Base-by-base conservation (phyloP, 2,329 filamentous ascomycete species). In the Sarocladiaceae sp. region DNA sequence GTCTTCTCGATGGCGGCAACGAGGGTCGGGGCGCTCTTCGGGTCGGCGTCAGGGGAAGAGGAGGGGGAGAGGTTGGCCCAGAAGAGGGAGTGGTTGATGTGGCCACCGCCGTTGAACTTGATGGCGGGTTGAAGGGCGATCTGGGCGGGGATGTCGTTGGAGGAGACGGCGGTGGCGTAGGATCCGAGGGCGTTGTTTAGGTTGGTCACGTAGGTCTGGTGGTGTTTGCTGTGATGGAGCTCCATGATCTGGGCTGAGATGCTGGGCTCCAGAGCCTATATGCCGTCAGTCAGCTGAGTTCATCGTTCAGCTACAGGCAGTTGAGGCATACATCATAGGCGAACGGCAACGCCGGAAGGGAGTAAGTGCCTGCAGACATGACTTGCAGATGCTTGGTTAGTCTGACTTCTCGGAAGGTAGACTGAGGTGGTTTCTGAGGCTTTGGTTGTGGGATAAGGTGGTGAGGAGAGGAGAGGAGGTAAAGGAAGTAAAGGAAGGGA, bases 31-130 rank as follows among this genome's bases (percentile, higher is more conserved):
- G 80, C 78, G 1, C 69, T 62, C 3, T 72, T 66, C 3, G 74
- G 62, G 37, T 77, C 69, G 2, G 85, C 74, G 6, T 82, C 77
- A 0, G 71, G 51, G 2, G 74, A 80, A 15, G 66, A 70, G 0
- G 79, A 65, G 0, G 85, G 85, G 0, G 78, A 66, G 15, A 94
- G 74, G 63, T 88, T 90, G 67, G 86, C 81, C 89, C 89, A 96
- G 74, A 95, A 95, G 27, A 95, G 79, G 0, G 80, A 82, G 72
- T 95, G 90, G 70, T 96, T 96, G 67, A 94, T 83, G 71, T 95
- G 89, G 6, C 90, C 90, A 33, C 90, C 90, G 40, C 85, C 89
- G 62, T 95, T 88, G 76, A 95, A 95, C 57, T 84, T 85, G 68
- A 95, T 81, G 49, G 77, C 77, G 15, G 74, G 69, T 55, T 85